phyloP scores from a whole-genome alignment of 768 basidiomycete genomes.

The Mycena indigotica region DNA sequence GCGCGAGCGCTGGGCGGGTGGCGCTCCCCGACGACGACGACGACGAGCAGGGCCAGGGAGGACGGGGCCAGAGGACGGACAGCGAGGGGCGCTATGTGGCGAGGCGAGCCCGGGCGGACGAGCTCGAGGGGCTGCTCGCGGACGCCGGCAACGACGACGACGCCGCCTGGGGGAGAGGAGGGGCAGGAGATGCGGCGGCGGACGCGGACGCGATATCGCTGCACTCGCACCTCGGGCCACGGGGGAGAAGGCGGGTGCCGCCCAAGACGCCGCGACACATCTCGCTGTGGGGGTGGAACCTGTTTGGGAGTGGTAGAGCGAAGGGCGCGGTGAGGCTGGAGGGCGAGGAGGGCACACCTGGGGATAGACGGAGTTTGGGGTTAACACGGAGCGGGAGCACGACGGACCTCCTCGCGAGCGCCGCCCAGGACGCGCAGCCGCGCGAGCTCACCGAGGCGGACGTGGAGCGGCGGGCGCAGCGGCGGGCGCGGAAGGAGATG shows the following conservation, averaged over 20 bases:
- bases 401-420: not conserved
- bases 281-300: slow-evolving; percentile 10
- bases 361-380: not conserved
- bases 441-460: slow-evolving; percentile 1
- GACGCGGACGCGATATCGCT: slow-evolving; percentile 20
- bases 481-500: slow-evolving; percentile 8
- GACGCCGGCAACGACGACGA: not conserved
- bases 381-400: not conserved
- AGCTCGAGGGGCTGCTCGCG: slow-evolving; percentile 18
- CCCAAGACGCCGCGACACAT: slow-evolving; percentile 18
- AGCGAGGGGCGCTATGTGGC: not conserved
- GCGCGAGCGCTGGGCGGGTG: not conserved
- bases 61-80: too few relatives aligned
- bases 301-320: slow-evolving; percentile 6
- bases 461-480: slow-evolving; percentile 2
- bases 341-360: not conserved
- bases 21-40: not conserved
- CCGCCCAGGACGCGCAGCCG: not conserved
- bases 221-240: slow-evolving; percentile 19
- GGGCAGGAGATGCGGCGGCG: slow-evolving; percentile 9
- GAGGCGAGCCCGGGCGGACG: slow-evolving; percentile 15
- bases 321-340: not conserved
- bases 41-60: not conserved
- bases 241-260: slow-evolving; percentile 6
- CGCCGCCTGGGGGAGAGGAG: not conserved